Evolutionary conservation across 2,329 filamentous ascomycete species (phyloP).

Genomic region (Conoideocrella luteorostrata): DNA sequence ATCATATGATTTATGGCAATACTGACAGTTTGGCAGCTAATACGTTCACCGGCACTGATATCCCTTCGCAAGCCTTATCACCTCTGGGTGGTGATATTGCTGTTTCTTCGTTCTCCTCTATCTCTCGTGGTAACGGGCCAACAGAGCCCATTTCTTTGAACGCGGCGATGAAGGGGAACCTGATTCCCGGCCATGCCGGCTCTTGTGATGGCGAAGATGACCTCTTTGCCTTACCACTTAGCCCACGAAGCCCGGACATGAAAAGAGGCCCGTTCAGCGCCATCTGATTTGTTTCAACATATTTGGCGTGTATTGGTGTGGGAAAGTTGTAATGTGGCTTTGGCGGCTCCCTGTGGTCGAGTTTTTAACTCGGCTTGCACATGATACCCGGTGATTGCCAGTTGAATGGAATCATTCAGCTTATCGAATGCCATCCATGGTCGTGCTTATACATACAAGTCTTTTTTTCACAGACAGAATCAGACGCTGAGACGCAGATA

Average conservation of each 20-base stretch:
- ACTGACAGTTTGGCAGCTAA: constrained; percentile 20
- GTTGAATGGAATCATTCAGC: neutral
- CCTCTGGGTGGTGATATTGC: constrained; percentile 27
- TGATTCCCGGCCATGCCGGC: constrained; percentile 13
- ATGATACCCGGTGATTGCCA: constrained; percentile 13
- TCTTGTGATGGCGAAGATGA: constrained; percentile 55
- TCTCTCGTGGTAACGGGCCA: constrained; percentile 16
- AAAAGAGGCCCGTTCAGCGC: constrained; percentile 67
- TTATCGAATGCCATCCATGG: neutral
- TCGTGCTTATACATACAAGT: neutral
- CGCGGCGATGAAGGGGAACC: constrained; percentile 21
- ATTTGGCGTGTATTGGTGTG: too few species aligned
- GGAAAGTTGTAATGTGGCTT: neutral
- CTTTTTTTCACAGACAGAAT: too few species aligned
- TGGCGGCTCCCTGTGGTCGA: neutral
- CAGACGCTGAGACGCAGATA: too few species aligned
- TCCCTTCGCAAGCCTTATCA: constrained; percentile 26
- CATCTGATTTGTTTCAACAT: neutral
- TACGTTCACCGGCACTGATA: constrained; percentile 26
- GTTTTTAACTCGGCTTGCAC: neutral
- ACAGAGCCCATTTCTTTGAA: constrained; percentile 26
- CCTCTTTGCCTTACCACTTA: constrained; percentile 81
- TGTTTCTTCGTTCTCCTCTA: constrained; percentile 28
- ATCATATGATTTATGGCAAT: too few species aligned
- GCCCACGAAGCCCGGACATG: constrained; percentile 80